A percentile compares a stretch with the other conserved stretches of the same genome.
These are phyloP conservation scores for Dendrostoma leiphaemia DNA, from an alignment of 2,329 filamentous ascomycete species.

Conservation along the genomic window DNA sequence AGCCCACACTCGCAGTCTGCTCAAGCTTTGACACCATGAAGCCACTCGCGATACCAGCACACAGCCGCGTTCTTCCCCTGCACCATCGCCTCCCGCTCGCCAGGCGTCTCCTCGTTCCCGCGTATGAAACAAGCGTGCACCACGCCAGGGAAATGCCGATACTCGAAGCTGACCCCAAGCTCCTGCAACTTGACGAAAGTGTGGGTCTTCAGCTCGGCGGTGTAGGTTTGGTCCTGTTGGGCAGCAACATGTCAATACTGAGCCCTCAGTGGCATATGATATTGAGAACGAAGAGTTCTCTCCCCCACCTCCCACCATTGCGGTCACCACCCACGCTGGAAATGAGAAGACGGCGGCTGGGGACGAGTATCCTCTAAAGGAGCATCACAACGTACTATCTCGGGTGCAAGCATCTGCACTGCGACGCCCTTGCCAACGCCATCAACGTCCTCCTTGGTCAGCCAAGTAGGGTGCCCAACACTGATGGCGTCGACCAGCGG, in stretches of 20 bases:
- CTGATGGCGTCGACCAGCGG: conserved; percentile 44
- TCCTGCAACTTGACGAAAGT: conserved; percentile 34
- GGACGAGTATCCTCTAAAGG: no score
- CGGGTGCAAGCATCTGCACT: conserved; percentile 50
- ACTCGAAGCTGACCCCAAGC: conserved; percentile 38
- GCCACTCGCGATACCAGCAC: conserved; percentile 33
- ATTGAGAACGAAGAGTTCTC: no score
- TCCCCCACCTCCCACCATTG: no score
- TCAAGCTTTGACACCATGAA: not conserved
- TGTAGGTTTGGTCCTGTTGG: conserved; percentile 37
- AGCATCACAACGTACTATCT: conserved; percentile 29
- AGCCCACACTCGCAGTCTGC: not conserved
- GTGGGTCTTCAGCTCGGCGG: conserved; percentile 40
- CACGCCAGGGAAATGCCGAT: conserved; percentile 44
- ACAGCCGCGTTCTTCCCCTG: conserved; percentile 43
- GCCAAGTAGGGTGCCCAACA: conserved; percentile 41
- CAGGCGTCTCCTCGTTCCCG: conserved; percentile 33
- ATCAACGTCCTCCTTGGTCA: conserved; percentile 45
- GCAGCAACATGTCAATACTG: no score
- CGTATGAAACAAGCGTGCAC: conserved; percentile 40
- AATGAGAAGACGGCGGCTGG: no score
- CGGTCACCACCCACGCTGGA: no score
- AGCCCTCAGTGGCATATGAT: no score
- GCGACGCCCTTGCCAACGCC: conserved; percentile 38
- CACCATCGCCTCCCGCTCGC: conserved; percentile 39